These are phyloP conservation scores for Diplodia scrobiculata DNA, from an alignment of 2,329 filamentous ascomycete species.

Conservation along the genomic window DNA sequence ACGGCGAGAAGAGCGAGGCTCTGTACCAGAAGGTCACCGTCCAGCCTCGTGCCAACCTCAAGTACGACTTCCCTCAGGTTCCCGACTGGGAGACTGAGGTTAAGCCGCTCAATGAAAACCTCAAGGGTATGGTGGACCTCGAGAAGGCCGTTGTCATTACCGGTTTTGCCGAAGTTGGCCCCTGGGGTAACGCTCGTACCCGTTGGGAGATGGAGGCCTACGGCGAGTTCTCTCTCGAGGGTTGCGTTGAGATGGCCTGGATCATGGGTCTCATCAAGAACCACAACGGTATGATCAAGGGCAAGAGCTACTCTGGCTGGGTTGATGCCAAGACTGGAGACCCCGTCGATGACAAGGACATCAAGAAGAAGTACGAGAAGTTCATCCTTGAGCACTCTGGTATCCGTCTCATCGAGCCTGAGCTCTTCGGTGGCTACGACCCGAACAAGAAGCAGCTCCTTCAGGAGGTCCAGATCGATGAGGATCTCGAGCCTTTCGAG, in stretches of 20 bases:
- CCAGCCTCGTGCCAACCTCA: slow-evolving; percentile 94
- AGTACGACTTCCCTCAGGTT: slow-evolving; percentile 88
- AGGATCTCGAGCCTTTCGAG: slow-evolving; percentile 96
- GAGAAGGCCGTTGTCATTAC: slow-evolving; percentile 98
- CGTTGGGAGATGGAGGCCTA: slow-evolving; percentile 99
- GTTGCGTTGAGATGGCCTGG: slow-evolving; percentile 99
- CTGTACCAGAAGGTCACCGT: slow-evolving; percentile 94
- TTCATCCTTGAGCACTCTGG: slow-evolving; percentile 93
- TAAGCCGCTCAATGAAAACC: slow-evolving; percentile 79
- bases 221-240: slow-evolving; percentile 94
- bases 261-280: slow-evolving; percentile 99
- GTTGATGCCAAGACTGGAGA: slow-evolving; percentile 92
- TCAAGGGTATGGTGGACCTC: slow-evolving; percentile 98
- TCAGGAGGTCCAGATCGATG: slow-evolving; percentile 95
- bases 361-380: slow-evolving; percentile 98
- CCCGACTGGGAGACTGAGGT: slow-evolving; percentile 92
- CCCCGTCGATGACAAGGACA: slow-evolving; percentile 95
- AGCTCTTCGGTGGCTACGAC: slow-evolving; percentile 95
- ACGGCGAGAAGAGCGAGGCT: slow-evolving; percentile 87
- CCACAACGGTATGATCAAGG: slow-evolving; percentile 94
- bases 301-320: slow-evolving; percentile 94
- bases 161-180: slow-evolving; percentile 92
- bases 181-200: slow-evolving; percentile 97
- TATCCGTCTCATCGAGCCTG: slow-evolving; percentile 95
- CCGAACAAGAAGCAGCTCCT: slow-evolving; percentile 98